Evolutionary conservation across 1,284 basidiomycete genomes (phyloP).

Genomic region (Hypsizygus ulmarius): DNA sequence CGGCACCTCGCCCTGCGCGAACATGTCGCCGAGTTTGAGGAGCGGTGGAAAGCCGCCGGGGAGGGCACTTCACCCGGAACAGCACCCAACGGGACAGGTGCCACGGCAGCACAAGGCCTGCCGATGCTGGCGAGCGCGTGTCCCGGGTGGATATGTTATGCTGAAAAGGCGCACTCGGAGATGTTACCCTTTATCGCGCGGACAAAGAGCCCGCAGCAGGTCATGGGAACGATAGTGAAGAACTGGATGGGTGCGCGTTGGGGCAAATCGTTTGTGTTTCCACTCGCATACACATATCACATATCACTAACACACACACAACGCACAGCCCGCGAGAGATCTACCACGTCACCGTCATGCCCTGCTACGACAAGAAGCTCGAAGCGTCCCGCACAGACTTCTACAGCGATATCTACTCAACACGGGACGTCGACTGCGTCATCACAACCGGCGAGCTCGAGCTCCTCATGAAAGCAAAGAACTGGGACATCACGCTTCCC

Average conservation of each 20-base stretch:
- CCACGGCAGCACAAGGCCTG: slow-evolving; percentile 39
- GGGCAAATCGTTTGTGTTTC: slow-evolving; percentile 50
- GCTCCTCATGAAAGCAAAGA: slow-evolving; percentile 79
- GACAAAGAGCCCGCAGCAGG: slow-evolving; percentile 91
- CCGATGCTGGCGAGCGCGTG: slow-evolving; percentile 97
- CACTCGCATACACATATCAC: background rate
- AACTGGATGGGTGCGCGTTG: slow-evolving; percentile 69
- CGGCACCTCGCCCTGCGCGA: slow-evolving; percentile 85
- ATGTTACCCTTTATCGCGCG: slow-evolving; percentile 88
- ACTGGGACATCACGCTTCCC: slow-evolving; percentile 69
- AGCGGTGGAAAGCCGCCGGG: slow-evolving; percentile 43
- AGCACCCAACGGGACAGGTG: slow-evolving; percentile 1
- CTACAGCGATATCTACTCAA: slow-evolving; percentile 74
- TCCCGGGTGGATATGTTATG: slow-evolving; percentile 99
- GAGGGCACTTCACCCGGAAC: background rate
- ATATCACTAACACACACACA: slow-evolving; percentile 15
- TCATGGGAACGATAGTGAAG: slow-evolving; percentile 94
- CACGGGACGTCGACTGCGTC: slow-evolving; percentile 95
- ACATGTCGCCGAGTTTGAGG: slow-evolving; percentile 79
- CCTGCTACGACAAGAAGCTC: slow-evolving; percentile 99
- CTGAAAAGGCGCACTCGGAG: slow-evolving; percentile 95
- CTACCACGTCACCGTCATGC: slow-evolving; percentile 98
- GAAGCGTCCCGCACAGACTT: slow-evolving; percentile 95
- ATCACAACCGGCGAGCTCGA: slow-evolving; percentile 96
- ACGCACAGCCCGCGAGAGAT: slow-evolving; percentile 69